Conservation (phyloP, 805 yeast species). For the Candida ficus region DNA sequence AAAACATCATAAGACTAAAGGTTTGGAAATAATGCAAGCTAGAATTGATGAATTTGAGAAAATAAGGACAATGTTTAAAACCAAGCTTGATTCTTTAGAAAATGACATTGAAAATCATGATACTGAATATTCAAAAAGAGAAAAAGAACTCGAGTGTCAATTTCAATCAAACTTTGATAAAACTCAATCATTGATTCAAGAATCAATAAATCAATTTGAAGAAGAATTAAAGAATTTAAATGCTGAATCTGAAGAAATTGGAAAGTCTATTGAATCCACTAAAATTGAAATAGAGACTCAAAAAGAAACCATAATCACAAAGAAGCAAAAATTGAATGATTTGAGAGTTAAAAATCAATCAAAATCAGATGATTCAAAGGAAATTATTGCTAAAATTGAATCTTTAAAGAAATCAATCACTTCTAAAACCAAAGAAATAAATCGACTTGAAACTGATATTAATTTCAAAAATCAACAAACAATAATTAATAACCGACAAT, state of each 20-base stretch:
- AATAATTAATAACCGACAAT: slow-evolving; percentile 28
- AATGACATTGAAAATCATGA: not conserved
- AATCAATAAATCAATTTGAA: slow-evolving; percentile 1
- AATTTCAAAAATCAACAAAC: slow-evolving; percentile 28
- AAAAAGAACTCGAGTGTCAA: not conserved
- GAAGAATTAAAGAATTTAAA: slow-evolving; percentile 1
- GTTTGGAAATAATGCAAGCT: not conserved
- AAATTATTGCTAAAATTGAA: slow-evolving; percentile 6
- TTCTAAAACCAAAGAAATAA: slow-evolving; percentile 14
- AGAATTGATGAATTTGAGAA: slow-evolving; percentile 25
- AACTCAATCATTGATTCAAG: not conserved
- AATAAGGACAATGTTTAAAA: slow-evolving; percentile 16
- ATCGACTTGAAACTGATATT: slow-evolving; percentile 17
- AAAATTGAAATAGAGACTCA: slow-evolving; percentile 8
- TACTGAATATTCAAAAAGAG: not conserved
- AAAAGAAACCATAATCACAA: not conserved
- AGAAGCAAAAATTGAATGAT: slow-evolving; percentile 7
- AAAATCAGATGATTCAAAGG: not conserved
- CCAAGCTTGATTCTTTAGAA: not conserved
- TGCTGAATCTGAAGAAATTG: not conserved
- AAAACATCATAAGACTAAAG: not conserved
- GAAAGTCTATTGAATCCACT: not conserved
- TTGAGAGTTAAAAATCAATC: not conserved
- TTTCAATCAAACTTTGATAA: not conserved
- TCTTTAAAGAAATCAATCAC: slow-evolving; percentile 16